Evolutionary conservation across 78 protist genomes (phyloP), one percentile per base, ranked within the genome.

Genomic region (Dictyostelium intermedium): DNA sequence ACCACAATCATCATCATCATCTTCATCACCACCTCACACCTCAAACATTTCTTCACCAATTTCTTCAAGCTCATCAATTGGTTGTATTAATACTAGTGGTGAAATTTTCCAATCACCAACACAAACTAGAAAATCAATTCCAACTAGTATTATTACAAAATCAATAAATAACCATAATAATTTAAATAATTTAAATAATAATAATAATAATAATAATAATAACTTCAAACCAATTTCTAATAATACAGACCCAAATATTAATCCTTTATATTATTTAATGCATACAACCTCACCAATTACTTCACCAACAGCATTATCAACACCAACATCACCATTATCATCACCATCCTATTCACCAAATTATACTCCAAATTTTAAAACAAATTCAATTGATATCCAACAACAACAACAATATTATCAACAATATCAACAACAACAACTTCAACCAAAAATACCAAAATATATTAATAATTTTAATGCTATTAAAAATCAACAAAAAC

Each of bases 371-470:
- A 77, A 18, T 23, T n/a, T 16, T 47, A 77, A 80, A 27, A 27
- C 84, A 80, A 23, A 23, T 18, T 78, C 83, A 0, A 43, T 41
- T 35, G 37, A 35, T 73, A 37, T 78, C 43, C 18, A 43, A 23
- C 63, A 78, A 79, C 82, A 16, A 18, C 61, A 39, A 32, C 82
- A 74, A 74, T n/a, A n/a, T n/a, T 53, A 74, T 14, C 80, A 73
- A 73, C 80, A 73, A 73, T 50, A 73, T 37, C 81, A 76, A 76
- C 82, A 76, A 76, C 82, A 37, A 39, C 82, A 72, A 73, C 45
- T 20, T 20, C 66, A n/a, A 56, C 16, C 27, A 18, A 56, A 69
- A 14, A n/a, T 56, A 16, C 66, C 66, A 56, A 56, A 32, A 34
- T 35, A 73, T 35, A 34, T 27, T 73, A 30, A 32, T 73, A n/a